phyloP scores from a whole-genome alignment of 306 rosid species.

The Macrotyloma uniflorum region DNA sequence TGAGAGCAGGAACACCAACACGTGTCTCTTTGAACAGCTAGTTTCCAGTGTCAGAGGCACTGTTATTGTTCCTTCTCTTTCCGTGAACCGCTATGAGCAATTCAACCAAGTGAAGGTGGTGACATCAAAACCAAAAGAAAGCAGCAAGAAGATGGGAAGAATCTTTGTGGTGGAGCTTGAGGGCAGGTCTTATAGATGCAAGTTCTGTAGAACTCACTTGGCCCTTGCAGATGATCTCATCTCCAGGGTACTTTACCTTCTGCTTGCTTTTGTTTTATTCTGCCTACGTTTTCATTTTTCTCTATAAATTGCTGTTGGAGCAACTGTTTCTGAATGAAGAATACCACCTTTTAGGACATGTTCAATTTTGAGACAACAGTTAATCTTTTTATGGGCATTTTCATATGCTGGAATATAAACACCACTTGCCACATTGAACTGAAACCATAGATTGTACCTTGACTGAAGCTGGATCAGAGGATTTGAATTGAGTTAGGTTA shows the following conservation, averaged over 20 bases:
- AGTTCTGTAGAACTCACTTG: constrained; percentile 85
- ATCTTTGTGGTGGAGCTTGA: constrained; percentile 82
- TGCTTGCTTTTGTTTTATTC: neutral
- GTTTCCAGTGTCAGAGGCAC: neutral
- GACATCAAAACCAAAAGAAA: neutral
- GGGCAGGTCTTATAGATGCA: constrained; percentile 88
- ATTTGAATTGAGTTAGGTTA: neutral
- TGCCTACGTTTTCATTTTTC: neutral
- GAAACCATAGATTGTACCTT: neutral
- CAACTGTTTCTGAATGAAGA: neutral
- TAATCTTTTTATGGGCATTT: neutral
- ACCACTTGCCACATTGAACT: neutral
- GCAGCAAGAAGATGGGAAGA: constrained; percentile 62
- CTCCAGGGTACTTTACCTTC: constrained; percentile 58
- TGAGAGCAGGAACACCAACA: neutral
- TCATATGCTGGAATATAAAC: neutral
- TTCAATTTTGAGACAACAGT: neutral
- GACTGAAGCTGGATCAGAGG: neutral
- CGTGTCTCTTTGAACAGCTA: neutral
- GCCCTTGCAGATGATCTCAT: constrained; percentile 76
- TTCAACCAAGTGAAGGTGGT: neutral
- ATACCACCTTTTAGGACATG: neutral
- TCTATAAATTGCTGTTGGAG: neutral
- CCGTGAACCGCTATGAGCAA: neutral
- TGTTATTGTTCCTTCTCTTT: neutral